Evolutionary conservation across 2,329 filamentous ascomycete genomes (phyloP).

Genomic region (Penicillium griseofulvum): DNA sequence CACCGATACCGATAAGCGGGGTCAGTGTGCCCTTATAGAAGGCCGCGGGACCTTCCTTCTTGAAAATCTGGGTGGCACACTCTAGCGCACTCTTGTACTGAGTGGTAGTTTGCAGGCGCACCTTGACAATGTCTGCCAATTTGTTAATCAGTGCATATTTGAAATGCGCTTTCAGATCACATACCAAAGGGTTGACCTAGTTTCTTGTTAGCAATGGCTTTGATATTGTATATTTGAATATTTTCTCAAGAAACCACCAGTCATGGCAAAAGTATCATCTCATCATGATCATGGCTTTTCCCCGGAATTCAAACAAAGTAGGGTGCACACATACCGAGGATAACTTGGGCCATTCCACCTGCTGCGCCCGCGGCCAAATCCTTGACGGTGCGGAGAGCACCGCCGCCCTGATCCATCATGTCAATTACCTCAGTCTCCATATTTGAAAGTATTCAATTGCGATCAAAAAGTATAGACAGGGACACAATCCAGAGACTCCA

Average conservation of each 20-base stretch:
- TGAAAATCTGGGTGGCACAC: constrained; percentile 79
- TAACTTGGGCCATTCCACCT: constrained; percentile 88
- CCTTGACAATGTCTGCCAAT: constrained; percentile 83
- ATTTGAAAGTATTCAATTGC: constrained; percentile 2
- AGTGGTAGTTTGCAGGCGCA: constrained; percentile 85
- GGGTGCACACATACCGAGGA: constrained; percentile 67
- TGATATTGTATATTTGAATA: background rate
- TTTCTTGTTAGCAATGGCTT: constrained; percentile 26
- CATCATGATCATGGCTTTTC: constrained; percentile 1
- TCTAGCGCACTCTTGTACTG: constrained; percentile 77
- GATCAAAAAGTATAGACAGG: constrained; percentile 4
- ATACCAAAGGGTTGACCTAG: constrained; percentile 65
- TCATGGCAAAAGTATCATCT: background rate
- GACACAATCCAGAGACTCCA: constrained; percentile 8
- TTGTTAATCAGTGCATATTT: constrained; percentile 15
- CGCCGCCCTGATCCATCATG: constrained; percentile 37
- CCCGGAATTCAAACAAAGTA: constrained; percentile 2
- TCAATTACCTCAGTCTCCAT: constrained; percentile 40
- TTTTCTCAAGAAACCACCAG: background rate
- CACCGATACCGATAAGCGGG: constrained; percentile 90
- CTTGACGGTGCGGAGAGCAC: constrained; percentile 66
- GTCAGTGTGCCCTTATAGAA: constrained; percentile 99
- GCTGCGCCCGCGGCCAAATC: constrained; percentile 88
- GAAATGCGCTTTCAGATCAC: constrained; percentile 19
- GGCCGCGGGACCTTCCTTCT: constrained; percentile 79